Conservation (phyloP, 2,329 filamentous ascomycete genomes). For the Colletotrichum eleusines region DNA sequence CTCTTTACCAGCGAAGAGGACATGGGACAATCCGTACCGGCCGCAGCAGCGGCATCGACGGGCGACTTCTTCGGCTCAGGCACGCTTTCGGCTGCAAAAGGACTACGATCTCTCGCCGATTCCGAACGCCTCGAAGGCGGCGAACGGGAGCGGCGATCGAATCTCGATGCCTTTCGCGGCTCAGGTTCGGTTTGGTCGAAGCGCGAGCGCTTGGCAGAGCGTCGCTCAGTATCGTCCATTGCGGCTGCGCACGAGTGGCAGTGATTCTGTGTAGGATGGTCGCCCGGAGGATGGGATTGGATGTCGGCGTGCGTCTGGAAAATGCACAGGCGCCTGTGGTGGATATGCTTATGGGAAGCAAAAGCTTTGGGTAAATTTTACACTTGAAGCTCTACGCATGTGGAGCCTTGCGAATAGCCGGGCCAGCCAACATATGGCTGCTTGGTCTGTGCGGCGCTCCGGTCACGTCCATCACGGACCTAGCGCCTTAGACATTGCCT, state of each 20-base stretch:
- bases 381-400: slow-evolving; percentile 37
- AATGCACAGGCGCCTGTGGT: slow-evolving; percentile 18
- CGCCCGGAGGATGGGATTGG: background rate
- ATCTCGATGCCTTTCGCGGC: slow-evolving; percentile 80
- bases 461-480: slow-evolving; percentile 15
- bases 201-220: slow-evolving; percentile 83
- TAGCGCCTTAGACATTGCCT: slow-evolving; percentile 18
- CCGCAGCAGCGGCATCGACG: slow-evolving; percentile 80
- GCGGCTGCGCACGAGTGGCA: background rate
- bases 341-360: slow-evolving; percentile 7
- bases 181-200: slow-evolving; percentile 94
- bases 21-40: slow-evolving; percentile 65
- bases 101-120: slow-evolving; percentile 82
- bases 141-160: slow-evolving; percentile 92
- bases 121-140: slow-evolving; percentile 77
- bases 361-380: slow-evolving; percentile 33
- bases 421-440: slow-evolving; percentile 5
- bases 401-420: slow-evolving; percentile 34
- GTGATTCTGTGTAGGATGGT: background rate
- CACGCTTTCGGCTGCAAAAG: slow-evolving; percentile 64
- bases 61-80: slow-evolving; percentile 62
- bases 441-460: slow-evolving; percentile 32
- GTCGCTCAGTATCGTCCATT: slow-evolving; percentile 83
- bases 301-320: slow-evolving; percentile 8
- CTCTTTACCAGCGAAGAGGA: background rate